Conservation (phyloP, 2,329 filamentous ascomycete genomes). For the Exophiala spinifera region DNA sequence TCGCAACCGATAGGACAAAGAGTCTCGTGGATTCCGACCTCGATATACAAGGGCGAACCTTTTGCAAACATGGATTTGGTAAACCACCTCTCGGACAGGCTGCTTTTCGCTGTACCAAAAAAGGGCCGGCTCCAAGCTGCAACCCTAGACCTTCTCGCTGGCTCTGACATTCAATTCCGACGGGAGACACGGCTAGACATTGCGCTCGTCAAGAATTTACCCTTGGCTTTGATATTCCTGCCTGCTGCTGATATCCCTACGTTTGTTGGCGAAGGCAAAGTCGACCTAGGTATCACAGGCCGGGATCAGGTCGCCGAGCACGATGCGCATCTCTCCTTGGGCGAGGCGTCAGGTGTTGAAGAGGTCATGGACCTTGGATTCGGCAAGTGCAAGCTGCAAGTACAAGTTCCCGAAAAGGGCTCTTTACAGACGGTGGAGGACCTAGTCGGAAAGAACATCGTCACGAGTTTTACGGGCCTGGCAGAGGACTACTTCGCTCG, state of each 20-base stretch:
- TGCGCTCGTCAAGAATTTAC: constrained; percentile 93
- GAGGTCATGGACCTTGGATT: constrained; percentile 89
- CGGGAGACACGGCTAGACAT: constrained; percentile 95
- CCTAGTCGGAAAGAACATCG: constrained; percentile 86
- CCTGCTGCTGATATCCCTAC: constrained; percentile 96
- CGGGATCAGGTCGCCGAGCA: constrained; percentile 90
- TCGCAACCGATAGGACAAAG: background rate
- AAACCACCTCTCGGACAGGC: constrained; percentile 76
- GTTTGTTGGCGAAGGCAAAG: constrained; percentile 90
- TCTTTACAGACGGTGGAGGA: constrained; percentile 66
- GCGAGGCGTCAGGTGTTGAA: constrained; percentile 61
- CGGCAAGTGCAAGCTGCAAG: constrained; percentile 86
- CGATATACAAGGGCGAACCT: background rate
- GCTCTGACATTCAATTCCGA: constrained; percentile 94
- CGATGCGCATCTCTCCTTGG: constrained; percentile 54
- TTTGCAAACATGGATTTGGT: constrained; percentile 55
- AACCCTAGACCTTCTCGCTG: constrained; percentile 83
- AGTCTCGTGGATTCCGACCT: background rate
- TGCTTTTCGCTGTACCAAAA: constrained; percentile 97
- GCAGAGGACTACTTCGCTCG: constrained; percentile 78
- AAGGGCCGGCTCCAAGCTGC: constrained; percentile 92
- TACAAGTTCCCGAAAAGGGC: constrained; percentile 92
- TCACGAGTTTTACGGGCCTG: constrained; percentile 89
- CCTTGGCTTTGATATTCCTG: constrained; percentile 93
- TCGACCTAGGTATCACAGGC: constrained; percentile 93